A percentile compares a stretch with the other conserved stretches of the same genome.
phyloP scores from a whole-genome alignment of 768 basidiomycete genomes.

The Boletus pseudo-olivaceus region DNA sequence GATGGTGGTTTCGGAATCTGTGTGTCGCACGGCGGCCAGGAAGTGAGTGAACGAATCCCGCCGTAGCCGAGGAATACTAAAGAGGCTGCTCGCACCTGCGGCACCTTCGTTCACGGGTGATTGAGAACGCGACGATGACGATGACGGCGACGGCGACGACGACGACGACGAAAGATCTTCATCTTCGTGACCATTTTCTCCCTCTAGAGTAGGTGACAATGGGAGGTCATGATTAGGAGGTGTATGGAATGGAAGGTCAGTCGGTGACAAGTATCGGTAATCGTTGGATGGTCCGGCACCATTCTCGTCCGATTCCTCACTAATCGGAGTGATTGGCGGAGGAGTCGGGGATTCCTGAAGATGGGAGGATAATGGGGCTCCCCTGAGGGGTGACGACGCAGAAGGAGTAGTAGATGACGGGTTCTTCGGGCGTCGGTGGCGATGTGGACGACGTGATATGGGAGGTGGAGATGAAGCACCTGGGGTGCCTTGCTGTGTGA shows the following conservation, averaged over 20 bases:
- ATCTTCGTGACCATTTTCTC: conserved; percentile 21
- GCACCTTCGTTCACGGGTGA: conserved; percentile 50
- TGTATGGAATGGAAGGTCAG: conserved; percentile 59
- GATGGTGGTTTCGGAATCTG: conserved; percentile 65
- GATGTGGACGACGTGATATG: conserved; percentile 54
- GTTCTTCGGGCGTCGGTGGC: conserved; percentile 53
- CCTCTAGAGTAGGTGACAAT: conserved; percentile 32
- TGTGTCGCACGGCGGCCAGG: conserved; percentile 51
- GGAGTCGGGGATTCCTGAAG: conserved; percentile 50
- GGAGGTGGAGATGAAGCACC: conserved; percentile 42
- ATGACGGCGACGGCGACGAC: conserved; percentile 32
- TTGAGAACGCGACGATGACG: conserved; percentile 48
- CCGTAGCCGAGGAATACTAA: conserved; percentile 68
- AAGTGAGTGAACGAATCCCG: conserved; percentile 66
- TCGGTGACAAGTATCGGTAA: conserved; percentile 56
- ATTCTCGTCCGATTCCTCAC: conserved; percentile 54
- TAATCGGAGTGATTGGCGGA: conserved; percentile 76
- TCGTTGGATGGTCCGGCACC: conserved; percentile 50
- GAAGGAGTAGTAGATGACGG: conserved; percentile 35
- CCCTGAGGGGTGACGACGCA: conserved; percentile 66
- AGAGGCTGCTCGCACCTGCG: conserved; percentile 83
- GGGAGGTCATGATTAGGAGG: conserved; percentile 48
- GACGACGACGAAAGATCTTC: conserved; percentile 27
- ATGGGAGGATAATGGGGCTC: conserved; percentile 41
- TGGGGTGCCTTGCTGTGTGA: conserved; percentile 42